Conservation (phyloP, 352 stramenopile species). For the Globisporangium splendens region DNA sequence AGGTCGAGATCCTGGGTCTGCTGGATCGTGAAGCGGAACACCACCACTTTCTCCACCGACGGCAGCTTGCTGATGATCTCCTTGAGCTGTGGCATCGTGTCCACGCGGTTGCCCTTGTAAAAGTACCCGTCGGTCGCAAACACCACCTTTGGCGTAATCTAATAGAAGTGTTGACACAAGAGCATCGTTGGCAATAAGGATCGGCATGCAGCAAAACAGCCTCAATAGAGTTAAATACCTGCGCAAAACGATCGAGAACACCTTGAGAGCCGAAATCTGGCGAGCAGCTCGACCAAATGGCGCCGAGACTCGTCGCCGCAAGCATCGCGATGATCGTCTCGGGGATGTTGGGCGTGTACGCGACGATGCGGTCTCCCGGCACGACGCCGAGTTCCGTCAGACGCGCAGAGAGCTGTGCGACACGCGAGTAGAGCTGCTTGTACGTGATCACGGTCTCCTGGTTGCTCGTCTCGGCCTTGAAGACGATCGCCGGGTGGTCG, state of each 20-base stretch:
- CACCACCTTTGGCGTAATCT: slow-evolving; percentile 75
- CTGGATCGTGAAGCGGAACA: slow-evolving; percentile 63
- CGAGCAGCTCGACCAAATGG: slow-evolving; percentile 79
- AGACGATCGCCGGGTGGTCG: slow-evolving; percentile 67
- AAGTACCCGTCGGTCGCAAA: slow-evolving; percentile 77
- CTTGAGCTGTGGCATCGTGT: slow-evolving; percentile 55
- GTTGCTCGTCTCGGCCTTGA: slow-evolving; percentile 71
- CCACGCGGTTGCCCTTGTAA: slow-evolving; percentile 70
- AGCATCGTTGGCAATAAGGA: too few relatives aligned
- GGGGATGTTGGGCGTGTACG: slow-evolving; percentile 66
- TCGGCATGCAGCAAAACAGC: too few relatives aligned
- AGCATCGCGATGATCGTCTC: slow-evolving; percentile 77
- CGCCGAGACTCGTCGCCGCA: slow-evolving; percentile 61
- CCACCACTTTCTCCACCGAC: slow-evolving; percentile 55
- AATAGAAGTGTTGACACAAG: too few relatives aligned
- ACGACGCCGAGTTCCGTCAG: slow-evolving; percentile 45
- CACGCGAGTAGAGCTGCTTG: slow-evolving; percentile 58
- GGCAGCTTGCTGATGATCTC: slow-evolving; percentile 62
- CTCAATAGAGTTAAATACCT: slow-evolving; percentile 19
- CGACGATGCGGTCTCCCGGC: slow-evolving; percentile 56
- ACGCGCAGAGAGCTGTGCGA: slow-evolving; percentile 40
- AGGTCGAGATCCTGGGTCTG: slow-evolving; percentile 54
- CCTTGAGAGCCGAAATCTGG: slow-evolving; percentile 84
- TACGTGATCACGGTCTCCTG: slow-evolving; percentile 52
- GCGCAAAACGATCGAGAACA: slow-evolving; percentile 76